Evolutionary conservation across 2,329 filamentous ascomycete genomes (phyloP), one percentile per base, ranked within the genome.

Genomic region (Coleophoma cylindrospora): DNA sequence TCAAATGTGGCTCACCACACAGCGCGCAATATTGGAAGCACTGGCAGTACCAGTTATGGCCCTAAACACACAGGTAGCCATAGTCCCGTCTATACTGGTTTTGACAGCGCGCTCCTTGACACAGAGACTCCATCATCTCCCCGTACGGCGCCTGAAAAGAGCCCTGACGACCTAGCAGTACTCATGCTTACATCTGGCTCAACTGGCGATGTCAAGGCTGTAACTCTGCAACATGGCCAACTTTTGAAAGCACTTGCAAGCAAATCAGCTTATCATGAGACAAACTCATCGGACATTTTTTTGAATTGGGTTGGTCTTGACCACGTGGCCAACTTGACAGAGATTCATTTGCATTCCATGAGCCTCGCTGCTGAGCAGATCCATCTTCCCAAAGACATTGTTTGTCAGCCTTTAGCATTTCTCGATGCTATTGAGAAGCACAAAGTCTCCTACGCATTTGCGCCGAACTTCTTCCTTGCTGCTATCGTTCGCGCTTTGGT

Each of bases 161-260:
- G 9, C 19, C 11, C 27, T 17, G 50, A 53, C 14, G 55, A 59
- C 13, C 34, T 62, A 2, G 69, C 69, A 4, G 57, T 67, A 1
- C 60, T 77, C 2, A 75, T 79, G 73, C 63, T 81, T 4, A 80
- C 77, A 1, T 80, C 76, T 1, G 77, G 77, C 3, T 75, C 70
- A 54, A 75, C 73, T 15, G 75, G 76, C 2, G 69, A 71, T 46
- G 64, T 73, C 4, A 81, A 80, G 57, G 76, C 74, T 0, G 77
- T 80, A 0, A 55, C 52, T 1, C 63, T 79, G 1, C 66, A 60
- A 0, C 70, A 77, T 50, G 48, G 49, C 0, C 74, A 79, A 54
- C 55, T 79, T 0, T 43, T 76, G 1, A 55, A 44, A 11, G 41
- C 41, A 22, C n/a, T 44, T n/a, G 14, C n/a, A n/a, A 73, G 72